Conservation (phyloP, 352 stramenopile genomes). For the Globisporangium irregulare region DNA sequence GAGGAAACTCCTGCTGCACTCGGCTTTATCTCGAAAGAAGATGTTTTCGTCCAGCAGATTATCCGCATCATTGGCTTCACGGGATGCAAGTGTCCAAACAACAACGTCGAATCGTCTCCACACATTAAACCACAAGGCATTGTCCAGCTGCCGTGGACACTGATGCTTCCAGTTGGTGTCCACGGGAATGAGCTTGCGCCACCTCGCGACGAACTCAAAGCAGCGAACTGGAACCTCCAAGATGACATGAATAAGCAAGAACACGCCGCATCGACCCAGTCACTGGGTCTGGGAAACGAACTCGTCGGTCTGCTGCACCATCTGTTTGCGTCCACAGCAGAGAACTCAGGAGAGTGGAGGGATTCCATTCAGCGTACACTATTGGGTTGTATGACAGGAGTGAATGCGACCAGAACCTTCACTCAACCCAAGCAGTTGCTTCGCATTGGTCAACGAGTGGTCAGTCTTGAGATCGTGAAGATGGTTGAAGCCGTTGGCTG, state of each 20-base stretch:
- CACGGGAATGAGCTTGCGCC: slow-evolving; percentile 32
- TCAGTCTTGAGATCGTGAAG: slow-evolving; percentile 18
- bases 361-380: slow-evolving; percentile 13
- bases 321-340: slow-evolving; percentile 1
- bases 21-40: slow-evolving; percentile 26
- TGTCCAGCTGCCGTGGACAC: slow-evolving; percentile 21
- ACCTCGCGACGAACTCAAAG: background rate
- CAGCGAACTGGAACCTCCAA: slow-evolving; percentile 9
- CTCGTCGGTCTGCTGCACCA: slow-evolving; percentile 11
- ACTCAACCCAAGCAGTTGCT: background rate
- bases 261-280: background rate
- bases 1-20: background rate
- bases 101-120: background rate
- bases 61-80: slow-evolving; percentile 47
- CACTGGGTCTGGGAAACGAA: slow-evolving; percentile 11
- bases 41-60: slow-evolving; percentile 44
- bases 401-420: background rate
- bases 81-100: slow-evolving; percentile 24
- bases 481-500: slow-evolving; percentile 28
- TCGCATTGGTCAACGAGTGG: slow-evolving; percentile 23
- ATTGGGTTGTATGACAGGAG: background rate
- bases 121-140: background rate
- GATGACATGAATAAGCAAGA: slow-evolving; percentile 6
- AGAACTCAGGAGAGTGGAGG: slow-evolving; percentile 4
- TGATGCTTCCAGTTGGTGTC: slow-evolving; percentile 30